phyloP scores from a whole-genome alignment of 208 protist genomes.

The Leishmania arabica region DNA sequence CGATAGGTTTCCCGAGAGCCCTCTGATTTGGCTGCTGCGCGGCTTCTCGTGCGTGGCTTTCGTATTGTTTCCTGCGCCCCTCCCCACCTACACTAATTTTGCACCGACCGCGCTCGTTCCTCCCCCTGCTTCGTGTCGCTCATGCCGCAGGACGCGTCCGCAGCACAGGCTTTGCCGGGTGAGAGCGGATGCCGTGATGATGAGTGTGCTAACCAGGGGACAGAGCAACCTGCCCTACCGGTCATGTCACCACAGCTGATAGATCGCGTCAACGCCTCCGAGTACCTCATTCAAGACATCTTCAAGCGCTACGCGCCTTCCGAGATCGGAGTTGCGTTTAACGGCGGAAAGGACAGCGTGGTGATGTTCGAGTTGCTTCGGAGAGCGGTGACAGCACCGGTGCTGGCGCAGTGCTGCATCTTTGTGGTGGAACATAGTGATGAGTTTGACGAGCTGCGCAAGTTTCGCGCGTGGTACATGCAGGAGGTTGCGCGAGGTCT shows the following conservation, averaged over 20 bases:
- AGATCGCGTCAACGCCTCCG: conserved; percentile 7
- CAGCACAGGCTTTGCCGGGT: background rate
- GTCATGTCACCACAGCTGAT: conserved; percentile 12
- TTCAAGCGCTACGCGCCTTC: conserved; percentile 37
- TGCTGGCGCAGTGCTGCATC: conserved; percentile 44
- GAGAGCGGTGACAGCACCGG: conserved; percentile 41
- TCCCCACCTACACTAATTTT: background rate
- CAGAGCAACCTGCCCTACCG: background rate
- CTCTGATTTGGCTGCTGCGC: background rate
- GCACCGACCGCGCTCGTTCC: background rate
- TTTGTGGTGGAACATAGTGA: conserved; percentile 62
- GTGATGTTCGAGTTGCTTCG: conserved; percentile 82
- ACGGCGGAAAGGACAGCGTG: conserved; percentile 91
- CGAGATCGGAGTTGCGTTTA: conserved; percentile 87
- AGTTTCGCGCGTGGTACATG: conserved; percentile 66
- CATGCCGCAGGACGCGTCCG: conserved; percentile 1
- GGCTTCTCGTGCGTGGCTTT: background rate
- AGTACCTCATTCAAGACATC: conserved; percentile 47
- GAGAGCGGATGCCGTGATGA: background rate
- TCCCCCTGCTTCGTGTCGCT: background rate
- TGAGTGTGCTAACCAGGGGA: background rate
- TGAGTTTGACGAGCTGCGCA: conserved; percentile 78
- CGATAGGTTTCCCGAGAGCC: background rate
- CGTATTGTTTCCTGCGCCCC: background rate
- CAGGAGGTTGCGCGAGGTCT: conserved; percentile 29